Evolutionary conservation across 805 yeast species (phyloP), one percentile per base, ranked within the genome.

Genomic region (Yamadazyma phyllophila): DNA sequence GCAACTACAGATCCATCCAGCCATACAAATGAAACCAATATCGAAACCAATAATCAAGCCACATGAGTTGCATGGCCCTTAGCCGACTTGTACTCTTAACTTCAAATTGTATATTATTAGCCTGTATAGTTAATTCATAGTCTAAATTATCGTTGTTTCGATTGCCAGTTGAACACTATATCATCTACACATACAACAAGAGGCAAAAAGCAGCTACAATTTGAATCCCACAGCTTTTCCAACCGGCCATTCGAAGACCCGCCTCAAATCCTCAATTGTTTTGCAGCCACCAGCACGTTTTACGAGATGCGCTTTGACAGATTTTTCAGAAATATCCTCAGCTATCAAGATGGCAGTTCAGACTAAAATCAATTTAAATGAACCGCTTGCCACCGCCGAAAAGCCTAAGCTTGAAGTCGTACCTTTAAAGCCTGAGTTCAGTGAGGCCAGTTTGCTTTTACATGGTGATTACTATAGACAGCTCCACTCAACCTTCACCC

Each of bases 381-480:
- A 71, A 50, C 88, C 90, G 6, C 62, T 86, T 44, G 77, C 81
- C 47, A 62, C 56, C 0, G 66, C 72, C 30, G 74, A 73, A 0
- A 76, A 80, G 12, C 71, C 88, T 9, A 77, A 77, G 1, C 77
- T 86, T 32, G 66, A 62, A 38, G 67, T 80, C 31, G 56, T 77
- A 0, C 60, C 63, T 2, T 67, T 87, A 41, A 69, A 67, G 6
- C 91, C 91, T 1, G 79, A 76, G 26, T 69, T 73, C 34, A 71
- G 84, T 1, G 77, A 78, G 36, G 86, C 86, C 9, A 78, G 83
- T 1, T 57, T 83, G 44, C 81, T 79, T 46, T 63, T 85, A 48
- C 80, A 83, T 26, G 80, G 86, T 46, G 94, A 86, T 59, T 80
- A 73, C 52, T 66, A 78, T 45, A 58, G 76, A 17, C 72, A 67